These are phyloP conservation scores for Nicotiana benthamiana DNA, from an alignment of 257 asterid species.

Conservation along the genomic window DNA sequence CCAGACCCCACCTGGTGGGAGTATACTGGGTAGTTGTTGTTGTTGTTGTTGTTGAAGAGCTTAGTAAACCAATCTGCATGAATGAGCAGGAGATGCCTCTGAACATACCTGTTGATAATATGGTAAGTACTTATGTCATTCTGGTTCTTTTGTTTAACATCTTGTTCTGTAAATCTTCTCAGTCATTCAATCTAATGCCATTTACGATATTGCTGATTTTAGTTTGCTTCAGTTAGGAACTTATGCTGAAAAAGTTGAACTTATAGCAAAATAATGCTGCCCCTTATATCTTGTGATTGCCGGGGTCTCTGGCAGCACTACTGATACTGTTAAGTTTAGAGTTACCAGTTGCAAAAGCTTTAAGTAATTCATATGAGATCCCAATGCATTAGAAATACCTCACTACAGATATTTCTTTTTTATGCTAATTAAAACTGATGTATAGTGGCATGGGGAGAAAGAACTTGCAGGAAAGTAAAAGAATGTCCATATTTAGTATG, in stretches of 20 bases:
- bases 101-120: constrained; percentile 15
- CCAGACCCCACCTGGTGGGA: too few relatives aligned
- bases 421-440: not conserved
- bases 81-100: constrained; percentile 29
- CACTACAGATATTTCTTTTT: not conserved
- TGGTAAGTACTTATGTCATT: constrained; percentile 30
- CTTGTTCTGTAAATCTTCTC: not conserved
- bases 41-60: too few relatives aligned
- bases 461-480: not conserved
- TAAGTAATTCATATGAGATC: not conserved
- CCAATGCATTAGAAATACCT: not conserved
- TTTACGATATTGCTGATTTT: not conserved
- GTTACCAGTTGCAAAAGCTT: not conserved
- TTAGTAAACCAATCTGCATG: constrained; percentile 14
- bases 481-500: not conserved
- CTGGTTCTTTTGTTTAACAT: not conserved
- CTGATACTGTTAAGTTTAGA: not conserved
- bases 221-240: not conserved
- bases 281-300: not conserved
- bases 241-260: not conserved
- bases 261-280: not conserved
- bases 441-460: not conserved
- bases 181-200: not conserved
- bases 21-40: too few relatives aligned
- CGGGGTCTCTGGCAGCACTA: not conserved